These are phyloP conservation scores for Angomonas deanei DNA, from an alignment of 208 protist species.

Conservation along the genomic window DNA sequence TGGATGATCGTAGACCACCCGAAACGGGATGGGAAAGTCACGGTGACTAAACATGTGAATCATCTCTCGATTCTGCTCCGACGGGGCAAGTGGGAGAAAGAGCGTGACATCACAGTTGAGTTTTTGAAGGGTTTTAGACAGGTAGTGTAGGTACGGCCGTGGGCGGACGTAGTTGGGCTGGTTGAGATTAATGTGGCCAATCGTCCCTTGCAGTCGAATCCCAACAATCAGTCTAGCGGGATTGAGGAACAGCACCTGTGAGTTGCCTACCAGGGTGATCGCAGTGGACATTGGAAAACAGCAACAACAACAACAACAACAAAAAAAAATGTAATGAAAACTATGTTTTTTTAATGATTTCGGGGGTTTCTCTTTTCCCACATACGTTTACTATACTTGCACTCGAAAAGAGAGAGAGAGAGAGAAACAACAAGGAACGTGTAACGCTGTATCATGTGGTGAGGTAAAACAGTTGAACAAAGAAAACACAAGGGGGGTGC, in stretches of 20 bases:
- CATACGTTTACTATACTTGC: background rate
- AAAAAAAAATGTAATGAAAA: background rate
- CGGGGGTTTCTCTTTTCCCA: background rate
- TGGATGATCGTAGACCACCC: conserved; percentile 37
- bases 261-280: conserved; percentile 19
- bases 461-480: too few relatives aligned
- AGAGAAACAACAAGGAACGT: background rate
- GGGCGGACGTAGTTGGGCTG: conserved; percentile 25
- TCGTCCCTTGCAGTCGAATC: conserved; percentile 61
- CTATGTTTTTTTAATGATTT: background rate
- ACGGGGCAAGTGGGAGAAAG: conserved; percentile 18
- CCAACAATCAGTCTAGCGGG: conserved; percentile 44
- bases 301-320: background rate
- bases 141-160: conserved; percentile 69
- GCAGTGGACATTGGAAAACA: conserved; percentile 24
- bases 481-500: too few relatives aligned
- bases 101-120: conserved; percentile 68
- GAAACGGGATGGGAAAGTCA: conserved; percentile 45
- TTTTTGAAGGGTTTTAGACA: conserved; percentile 48
- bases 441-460: too few relatives aligned
- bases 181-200: conserved; percentile 39
- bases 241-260: conserved; percentile 28
- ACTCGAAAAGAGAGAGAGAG: conserved; percentile 7
- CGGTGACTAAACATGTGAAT: conserved; percentile 27
- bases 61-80: conserved; percentile 14